Conservation (phyloP, 2,329 filamentous ascomycete species). For the Colletotrichum graminicola region DNA sequence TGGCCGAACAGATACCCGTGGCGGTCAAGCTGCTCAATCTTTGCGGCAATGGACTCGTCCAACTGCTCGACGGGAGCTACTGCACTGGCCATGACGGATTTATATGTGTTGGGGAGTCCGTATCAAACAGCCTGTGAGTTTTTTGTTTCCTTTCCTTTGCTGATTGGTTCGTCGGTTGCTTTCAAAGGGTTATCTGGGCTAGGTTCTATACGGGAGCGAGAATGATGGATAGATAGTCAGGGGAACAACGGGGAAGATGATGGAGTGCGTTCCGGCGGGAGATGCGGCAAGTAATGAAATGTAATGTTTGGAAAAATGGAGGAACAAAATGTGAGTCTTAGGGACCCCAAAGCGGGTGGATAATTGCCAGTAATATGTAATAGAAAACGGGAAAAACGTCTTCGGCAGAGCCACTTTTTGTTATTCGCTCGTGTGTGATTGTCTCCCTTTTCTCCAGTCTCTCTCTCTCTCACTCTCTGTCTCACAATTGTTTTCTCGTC, state of each 20-base stretch:
- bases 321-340: background rate
- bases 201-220: background rate
- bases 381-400: slow-evolving; percentile 18
- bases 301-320: background rate
- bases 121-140: background rate
- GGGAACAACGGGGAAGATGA: background rate
- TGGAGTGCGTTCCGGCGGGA: background rate
- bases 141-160: background rate
- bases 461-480: background rate
- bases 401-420: slow-evolving; percentile 30
- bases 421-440: slow-evolving; percentile 13
- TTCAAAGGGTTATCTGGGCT: background rate
- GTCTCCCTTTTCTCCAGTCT: background rate
- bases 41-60: slow-evolving; percentile 32
- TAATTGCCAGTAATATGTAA: background rate
- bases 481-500: background rate
- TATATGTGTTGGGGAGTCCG: background rate
- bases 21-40: slow-evolving; percentile 52
- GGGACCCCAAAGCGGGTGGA: background rate
- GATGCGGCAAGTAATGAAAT: background rate
- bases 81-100: slow-evolving; percentile 20
- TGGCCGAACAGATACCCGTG: slow-evolving; percentile 70
- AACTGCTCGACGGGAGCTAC: slow-evolving; percentile 15
- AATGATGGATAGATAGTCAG: background rate
- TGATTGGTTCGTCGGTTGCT: background rate